Percentiles rank a stretch among this genome's conserved stretches.
These are phyloP conservation scores for Scedosporium minutisporum DNA, from an alignment of 2,329 filamentous ascomycete species.

Conservation along the genomic window DNA sequence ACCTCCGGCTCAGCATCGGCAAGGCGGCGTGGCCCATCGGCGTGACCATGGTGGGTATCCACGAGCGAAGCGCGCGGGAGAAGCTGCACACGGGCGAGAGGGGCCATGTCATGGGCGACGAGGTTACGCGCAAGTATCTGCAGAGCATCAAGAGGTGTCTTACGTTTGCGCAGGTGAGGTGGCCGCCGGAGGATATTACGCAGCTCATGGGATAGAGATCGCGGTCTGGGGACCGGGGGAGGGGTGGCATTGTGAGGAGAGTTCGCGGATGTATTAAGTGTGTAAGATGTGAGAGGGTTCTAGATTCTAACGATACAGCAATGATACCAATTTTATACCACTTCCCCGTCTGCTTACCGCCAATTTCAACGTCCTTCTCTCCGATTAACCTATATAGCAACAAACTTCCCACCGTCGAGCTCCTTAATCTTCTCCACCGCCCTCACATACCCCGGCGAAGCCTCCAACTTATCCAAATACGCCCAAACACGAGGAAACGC, in stretches of 20 bases:
- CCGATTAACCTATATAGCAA: background rate
- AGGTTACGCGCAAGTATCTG: conserved; percentile 87
- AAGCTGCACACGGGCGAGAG: conserved; percentile 83
- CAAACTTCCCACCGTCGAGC: conserved; percentile 4
- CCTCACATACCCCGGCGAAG: conserved; percentile 7
- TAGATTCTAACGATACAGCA: too few species aligned
- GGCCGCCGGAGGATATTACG: conserved; percentile 84
- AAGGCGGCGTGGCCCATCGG: conserved; percentile 98
- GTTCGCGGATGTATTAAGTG: background rate
- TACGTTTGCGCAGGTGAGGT: conserved; percentile 92
- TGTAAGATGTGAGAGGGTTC: background rate
- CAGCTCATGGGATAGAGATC: conserved; percentile 76
- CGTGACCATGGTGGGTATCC: conserved; percentile 99
- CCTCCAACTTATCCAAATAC: conserved; percentile 36
- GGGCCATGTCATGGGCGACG: conserved; percentile 95
- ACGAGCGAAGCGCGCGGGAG: conserved; percentile 90
- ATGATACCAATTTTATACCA: too few species aligned
- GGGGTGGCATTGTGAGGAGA: background rate
- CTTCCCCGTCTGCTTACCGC: too few species aligned
- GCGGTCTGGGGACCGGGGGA: background rate
- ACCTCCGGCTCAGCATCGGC: conserved; percentile 83
- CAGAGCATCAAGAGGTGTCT: conserved; percentile 97
- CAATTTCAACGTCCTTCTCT: too few species aligned
- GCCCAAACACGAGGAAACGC: conserved; percentile 34
- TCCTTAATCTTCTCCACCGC: conserved; percentile 6